Percentiles rank a stretch among this genome's conserved stretches.
Conservation (phyloP, 805 yeast species). For the Hanseniaspora thailandica region DNA sequence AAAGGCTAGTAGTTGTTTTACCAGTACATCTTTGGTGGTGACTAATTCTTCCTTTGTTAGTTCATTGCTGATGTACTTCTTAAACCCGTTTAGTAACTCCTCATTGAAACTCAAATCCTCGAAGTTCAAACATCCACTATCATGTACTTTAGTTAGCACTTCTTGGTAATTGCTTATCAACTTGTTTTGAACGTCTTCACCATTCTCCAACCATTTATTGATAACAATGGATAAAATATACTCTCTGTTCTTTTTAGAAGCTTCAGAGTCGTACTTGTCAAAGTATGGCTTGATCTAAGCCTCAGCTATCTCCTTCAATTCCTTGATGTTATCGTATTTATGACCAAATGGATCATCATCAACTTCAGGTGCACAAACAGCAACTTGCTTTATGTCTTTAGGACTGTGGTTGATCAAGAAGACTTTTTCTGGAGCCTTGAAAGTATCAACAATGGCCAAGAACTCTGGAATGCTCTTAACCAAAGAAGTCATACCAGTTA, state of each 20-base stretch:
- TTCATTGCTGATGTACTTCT: neutral
- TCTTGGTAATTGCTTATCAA: neutral
- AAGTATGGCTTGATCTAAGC: slow-evolving; percentile 36
- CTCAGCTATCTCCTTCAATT: slow-evolving; percentile 33
- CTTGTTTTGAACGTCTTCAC: neutral
- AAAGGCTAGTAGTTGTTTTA: neutral
- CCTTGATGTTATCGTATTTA: slow-evolving; percentile 23
- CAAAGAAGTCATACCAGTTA: slow-evolving; percentile 49
- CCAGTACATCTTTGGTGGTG: neutral
- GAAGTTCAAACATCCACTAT: neutral
- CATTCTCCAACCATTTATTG: neutral
- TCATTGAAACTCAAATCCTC: slow-evolving; percentile 4
- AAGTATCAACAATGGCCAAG: slow-evolving; percentile 10
- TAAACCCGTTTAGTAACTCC: neutral
- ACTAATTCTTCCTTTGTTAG: neutral
- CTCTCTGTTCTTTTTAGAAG: slow-evolving; percentile 31
- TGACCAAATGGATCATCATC: slow-evolving; percentile 56
- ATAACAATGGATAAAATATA: slow-evolving; percentile 22
- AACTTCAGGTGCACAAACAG: slow-evolving; percentile 28
- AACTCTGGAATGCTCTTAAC: slow-evolving; percentile 15
- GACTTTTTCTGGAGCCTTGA: neutral
- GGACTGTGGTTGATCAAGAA: slow-evolving; percentile 40
- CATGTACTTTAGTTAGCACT: neutral
- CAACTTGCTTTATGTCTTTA: slow-evolving; percentile 36
- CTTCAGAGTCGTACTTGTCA: slow-evolving; percentile 32